Percentiles rank a stretch among this genome's conserved stretches.
Conservation (phyloP, 2,329 filamentous ascomycete genomes). For the Blastomyces parvus region DNA sequence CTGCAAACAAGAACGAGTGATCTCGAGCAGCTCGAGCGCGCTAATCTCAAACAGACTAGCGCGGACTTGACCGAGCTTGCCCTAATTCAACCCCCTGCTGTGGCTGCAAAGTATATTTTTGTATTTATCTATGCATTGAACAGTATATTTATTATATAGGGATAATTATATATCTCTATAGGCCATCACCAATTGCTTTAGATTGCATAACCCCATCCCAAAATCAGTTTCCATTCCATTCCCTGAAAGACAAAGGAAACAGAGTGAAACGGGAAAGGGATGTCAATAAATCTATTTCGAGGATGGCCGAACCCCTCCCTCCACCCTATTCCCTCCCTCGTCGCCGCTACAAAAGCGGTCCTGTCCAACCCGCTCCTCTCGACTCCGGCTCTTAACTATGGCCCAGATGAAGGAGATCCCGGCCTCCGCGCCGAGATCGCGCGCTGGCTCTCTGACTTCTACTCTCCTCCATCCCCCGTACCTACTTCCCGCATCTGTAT, state of each 20-base stretch:
- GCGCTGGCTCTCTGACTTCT: slow-evolving; percentile 22
- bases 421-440: slow-evolving; percentile 52
- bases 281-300: slow-evolving; percentile 34
- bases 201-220: not conserved
- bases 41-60: too few species aligned
- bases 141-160: too few species aligned
- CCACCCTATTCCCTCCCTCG: slow-evolving; percentile 56
- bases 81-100: too few species aligned
- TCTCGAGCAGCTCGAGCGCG: too few species aligned
- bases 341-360: slow-evolving; percentile 50
- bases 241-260: not conserved
- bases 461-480: not conserved
- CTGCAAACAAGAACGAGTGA: too few species aligned
- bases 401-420: slow-evolving; percentile 61
- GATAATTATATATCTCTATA: too few species aligned
- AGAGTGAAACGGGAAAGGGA: not conserved
- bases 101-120: too few species aligned
- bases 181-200: not conserved
- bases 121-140: too few species aligned
- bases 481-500: slow-evolving; percentile 44
- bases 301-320: slow-evolving; percentile 48
- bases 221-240: not conserved
- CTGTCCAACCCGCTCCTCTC: slow-evolving; percentile 52
- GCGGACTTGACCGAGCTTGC: too few species aligned
- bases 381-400: slow-evolving; percentile 63